These are phyloP conservation scores for Penicillium daleae DNA, from an alignment of 495 filamentous ascomycete species.

Conservation along the genomic window DNA sequence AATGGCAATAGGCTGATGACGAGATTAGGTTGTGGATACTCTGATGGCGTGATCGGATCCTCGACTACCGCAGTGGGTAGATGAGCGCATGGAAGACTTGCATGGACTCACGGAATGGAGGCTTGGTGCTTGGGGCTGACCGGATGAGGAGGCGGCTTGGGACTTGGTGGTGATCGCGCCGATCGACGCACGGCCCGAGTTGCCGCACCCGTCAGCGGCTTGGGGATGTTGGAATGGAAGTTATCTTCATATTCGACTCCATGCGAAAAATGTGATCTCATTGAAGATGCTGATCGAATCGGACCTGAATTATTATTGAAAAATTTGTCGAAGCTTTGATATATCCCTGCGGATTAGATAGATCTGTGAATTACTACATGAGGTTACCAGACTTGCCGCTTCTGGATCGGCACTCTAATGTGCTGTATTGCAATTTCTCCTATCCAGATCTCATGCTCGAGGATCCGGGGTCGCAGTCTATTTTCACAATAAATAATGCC, in stretches of 20 bases:
- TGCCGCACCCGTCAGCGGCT: not conserved
- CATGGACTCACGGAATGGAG: not conserved
- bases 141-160: slow-evolving; percentile 7
- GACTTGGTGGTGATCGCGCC: slow-evolving; percentile 12
- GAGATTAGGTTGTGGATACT: not conserved
- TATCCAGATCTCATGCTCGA: too few species aligned
- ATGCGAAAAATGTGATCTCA: slow-evolving; percentile 2
- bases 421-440: too few species aligned
- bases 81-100: not conserved
- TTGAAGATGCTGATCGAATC: not conserved
- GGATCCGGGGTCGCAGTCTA: too few species aligned
- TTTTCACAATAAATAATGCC: too few species aligned
- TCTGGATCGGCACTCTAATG: too few species aligned
- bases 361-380: too few species aligned
- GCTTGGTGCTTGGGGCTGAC: too few species aligned
- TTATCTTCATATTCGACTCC: not conserved
- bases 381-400: too few species aligned
- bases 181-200: slow-evolving; percentile 14
- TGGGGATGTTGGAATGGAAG: not conserved
- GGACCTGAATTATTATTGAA: too few species aligned
- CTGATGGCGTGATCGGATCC: not conserved
- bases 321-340: too few species aligned
- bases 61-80: not conserved
- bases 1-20: not conserved
- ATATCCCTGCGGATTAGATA: too few species aligned